Evolutionary conservation across 192 early-diverging fungal genomes (phyloP).

Genomic region (Coemansia sp.): DNA sequence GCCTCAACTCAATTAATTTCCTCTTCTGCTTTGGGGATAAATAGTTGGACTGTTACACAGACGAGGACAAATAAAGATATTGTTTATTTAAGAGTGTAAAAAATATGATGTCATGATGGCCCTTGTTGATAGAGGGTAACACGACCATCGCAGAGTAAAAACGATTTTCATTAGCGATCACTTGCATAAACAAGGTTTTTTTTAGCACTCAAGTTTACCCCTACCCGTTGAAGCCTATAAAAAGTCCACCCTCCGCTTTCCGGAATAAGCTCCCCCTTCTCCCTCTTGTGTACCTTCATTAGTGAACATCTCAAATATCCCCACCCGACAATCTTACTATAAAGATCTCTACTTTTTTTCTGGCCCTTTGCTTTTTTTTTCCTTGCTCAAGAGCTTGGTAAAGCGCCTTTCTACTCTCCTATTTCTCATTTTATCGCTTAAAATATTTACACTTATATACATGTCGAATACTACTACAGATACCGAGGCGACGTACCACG

Average conservation of each 20-base stretch:
- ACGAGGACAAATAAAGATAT: not conserved
- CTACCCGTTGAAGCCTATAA: slow-evolving; percentile 1
- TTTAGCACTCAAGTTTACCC: not conserved
- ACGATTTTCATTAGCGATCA: slow-evolving; percentile 5
- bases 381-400: not conserved
- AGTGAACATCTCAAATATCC: not conserved
- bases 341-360: not conserved
- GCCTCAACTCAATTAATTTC: not conserved
- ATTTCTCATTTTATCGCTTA: not conserved
- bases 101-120: slow-evolving; percentile 8
- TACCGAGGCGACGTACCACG: slow-evolving; percentile 62
- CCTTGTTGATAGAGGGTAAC: not conserved
- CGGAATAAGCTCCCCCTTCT: not conserved
- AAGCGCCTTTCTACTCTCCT: not conserved
- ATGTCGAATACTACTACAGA: not conserved
- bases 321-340: not conserved
- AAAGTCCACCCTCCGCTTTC: not conserved
- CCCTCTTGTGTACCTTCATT: not conserved
- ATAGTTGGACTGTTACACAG: not conserved
- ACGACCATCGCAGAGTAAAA: not conserved
- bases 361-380: not conserved
- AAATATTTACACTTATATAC: not conserved
- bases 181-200: slow-evolving; percentile 8
- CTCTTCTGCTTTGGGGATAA: not conserved
- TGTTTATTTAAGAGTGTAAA: slow-evolving; percentile 2